Base-by-base conservation (phyloP, 768 basidiomycete genomes). In the Crepidotus variabilis region DNA sequence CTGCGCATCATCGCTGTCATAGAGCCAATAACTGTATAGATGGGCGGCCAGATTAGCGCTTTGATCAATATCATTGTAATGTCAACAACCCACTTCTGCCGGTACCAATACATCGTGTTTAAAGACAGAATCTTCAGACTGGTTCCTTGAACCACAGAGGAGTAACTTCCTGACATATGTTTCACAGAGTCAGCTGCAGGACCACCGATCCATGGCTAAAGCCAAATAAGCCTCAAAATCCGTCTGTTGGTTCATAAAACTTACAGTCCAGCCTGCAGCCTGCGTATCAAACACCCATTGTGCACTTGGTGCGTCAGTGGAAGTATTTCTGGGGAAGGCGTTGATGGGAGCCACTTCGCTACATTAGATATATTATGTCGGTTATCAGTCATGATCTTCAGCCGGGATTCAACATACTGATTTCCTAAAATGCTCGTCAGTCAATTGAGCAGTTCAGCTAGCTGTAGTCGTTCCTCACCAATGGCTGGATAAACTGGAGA, bases 91-190 rank as follows among this genome's bases (percentile, higher is more conserved):
- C 59, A 82, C 83, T 83, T 84, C 62, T 72, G 71, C 60, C 79
- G 82, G 63, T 85, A 85, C 82, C 83, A 84, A 58, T 81, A 86
- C 6, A 80, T 75, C 7, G 81, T 80, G 58, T 85, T 86, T 56
- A 86, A 58, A 0, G 84, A 84, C 34, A 86, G 78, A 36, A 86
- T 79, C 18, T 79, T 83, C 62, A 47, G 2, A 13, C 35, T 46
- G n/a, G 80, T 83, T 0, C 77, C 81, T 22, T 79, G 73, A 16
- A 74, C 75, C 57, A 77, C 68, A 1, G 71, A 61, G 1, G 82
- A 71, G 62, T 86, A 86, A 56, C 83, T 83, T 18, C 85, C 85
- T 8, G 81, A 84, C 49, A 65, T 65, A 54, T 80, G 77, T 13
- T 68, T 60, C 1, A 79, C 78, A 54, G 83, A 73, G 0, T 65